Conservation (phyloP, 257 asterid species). For the Rauvolfia tetraphylla region DNA sequence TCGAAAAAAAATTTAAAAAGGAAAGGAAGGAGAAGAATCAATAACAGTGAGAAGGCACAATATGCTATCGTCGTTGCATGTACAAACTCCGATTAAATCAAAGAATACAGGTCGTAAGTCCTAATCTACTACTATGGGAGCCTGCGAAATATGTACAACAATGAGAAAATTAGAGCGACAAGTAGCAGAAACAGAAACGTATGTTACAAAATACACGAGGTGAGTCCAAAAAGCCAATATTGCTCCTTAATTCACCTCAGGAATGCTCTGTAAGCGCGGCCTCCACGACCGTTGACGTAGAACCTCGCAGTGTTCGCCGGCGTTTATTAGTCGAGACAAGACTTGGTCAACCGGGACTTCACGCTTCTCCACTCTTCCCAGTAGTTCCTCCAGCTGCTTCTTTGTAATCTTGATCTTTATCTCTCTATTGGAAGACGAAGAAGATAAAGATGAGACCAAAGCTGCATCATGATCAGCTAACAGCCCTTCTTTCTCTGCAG, state of each 20-base stretch:
- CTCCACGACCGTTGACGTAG: conserved; percentile 37
- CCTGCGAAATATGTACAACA: too few relatives aligned
- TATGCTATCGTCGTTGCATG: background rate
- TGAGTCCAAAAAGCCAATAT: too few relatives aligned
- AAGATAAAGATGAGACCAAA: background rate
- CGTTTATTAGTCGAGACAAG: conserved; percentile 30
- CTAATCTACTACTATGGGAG: background rate
- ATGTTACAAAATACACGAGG: too few relatives aligned
- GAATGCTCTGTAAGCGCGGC: conserved; percentile 50
- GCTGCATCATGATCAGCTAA: conserved; percentile 3
- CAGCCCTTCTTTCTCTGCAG: conserved; percentile 15
- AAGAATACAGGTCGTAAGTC: background rate
- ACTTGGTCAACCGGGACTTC: conserved; percentile 42
- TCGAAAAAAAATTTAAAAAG: too few relatives aligned
- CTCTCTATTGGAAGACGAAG: conserved; percentile 1
- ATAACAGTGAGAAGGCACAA: too few relatives aligned
- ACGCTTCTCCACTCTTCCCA: conserved; percentile 32
- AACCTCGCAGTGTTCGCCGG: conserved; percentile 8
- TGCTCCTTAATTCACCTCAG: conserved; percentile 30
- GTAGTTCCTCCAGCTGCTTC: conserved; percentile 41
- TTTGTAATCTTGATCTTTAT: conserved; percentile 44
- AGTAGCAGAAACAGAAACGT: too few relatives aligned
- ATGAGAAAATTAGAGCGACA: too few relatives aligned
- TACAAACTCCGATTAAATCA: background rate
- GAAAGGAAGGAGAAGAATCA: too few relatives aligned